phyloP scores from a whole-genome alignment of 2,329 filamentous ascomycete species.

The Claviceps sp. region DNA sequence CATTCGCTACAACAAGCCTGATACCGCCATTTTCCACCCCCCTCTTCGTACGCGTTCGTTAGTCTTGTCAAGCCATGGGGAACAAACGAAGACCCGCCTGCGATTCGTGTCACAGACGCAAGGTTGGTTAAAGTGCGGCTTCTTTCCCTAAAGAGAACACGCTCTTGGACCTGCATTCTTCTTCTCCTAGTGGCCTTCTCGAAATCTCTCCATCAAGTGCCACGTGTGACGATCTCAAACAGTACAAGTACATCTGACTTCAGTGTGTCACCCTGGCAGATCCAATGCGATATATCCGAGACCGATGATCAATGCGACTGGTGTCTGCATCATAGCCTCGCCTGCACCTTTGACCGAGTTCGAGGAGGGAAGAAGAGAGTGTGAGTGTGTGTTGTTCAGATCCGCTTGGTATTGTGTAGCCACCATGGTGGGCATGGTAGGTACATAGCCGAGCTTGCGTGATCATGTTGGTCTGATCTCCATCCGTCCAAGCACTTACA shows the following conservation, averaged over 20 bases:
- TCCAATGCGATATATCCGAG: slow-evolving; percentile 33
- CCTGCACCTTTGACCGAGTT: slow-evolving; percentile 28
- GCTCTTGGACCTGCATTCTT: not conserved
- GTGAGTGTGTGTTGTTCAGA: slow-evolving; percentile 4
- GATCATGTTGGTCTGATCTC: not conserved
- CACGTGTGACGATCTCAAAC: not conserved
- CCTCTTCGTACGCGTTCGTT: not conserved
- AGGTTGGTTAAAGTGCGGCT: slow-evolving; percentile 21
- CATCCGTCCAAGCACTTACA: not conserved
- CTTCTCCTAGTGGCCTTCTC: not conserved
- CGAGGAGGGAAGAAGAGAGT: slow-evolving; percentile 9
- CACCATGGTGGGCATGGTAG: not conserved
- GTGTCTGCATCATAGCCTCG: slow-evolving; percentile 33
- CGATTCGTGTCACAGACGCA: slow-evolving; percentile 35
- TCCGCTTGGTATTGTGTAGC: not conserved
- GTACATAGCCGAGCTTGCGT: not conserved
- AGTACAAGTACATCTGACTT: not conserved
- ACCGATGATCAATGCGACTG: slow-evolving; percentile 30
- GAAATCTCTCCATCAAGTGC: not conserved
- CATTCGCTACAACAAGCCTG: not conserved
- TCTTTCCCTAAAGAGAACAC: not conserved
- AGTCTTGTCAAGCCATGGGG: slow-evolving; percentile 3
- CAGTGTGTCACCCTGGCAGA: slow-evolving; percentile 17
- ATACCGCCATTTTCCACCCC: not conserved
- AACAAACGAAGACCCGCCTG: slow-evolving; percentile 21